phyloP scores from a whole-genome alignment of 164 flowering plant species.

The Magnolia sinica region DNA sequence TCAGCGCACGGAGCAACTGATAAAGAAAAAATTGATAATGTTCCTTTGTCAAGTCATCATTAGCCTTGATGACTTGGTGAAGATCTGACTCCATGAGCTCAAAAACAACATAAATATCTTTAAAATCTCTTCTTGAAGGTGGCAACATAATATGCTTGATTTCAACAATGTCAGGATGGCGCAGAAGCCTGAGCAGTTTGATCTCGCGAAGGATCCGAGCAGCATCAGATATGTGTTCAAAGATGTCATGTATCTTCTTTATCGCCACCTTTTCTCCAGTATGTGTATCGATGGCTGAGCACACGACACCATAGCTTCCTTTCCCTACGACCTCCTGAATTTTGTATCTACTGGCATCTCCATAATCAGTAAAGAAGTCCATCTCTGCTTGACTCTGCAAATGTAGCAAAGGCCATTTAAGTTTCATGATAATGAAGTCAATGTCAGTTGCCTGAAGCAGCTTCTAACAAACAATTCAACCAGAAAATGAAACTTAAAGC shows the following conservation, averaged over 20 bases:
- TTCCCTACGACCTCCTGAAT: constrained; percentile 22
- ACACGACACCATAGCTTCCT: constrained; percentile 24
- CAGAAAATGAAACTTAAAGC: background rate
- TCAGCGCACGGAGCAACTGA: constrained; percentile 82
- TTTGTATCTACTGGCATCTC: constrained; percentile 19
- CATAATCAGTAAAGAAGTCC: constrained; percentile 22
- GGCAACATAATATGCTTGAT: constrained; percentile 91
- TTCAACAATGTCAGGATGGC: constrained; percentile 94
- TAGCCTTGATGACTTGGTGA: constrained; percentile 90
- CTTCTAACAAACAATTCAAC: background rate
- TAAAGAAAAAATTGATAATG: constrained; percentile 93
- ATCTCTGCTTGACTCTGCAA: constrained; percentile 17
- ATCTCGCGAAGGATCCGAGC: constrained; percentile 90
- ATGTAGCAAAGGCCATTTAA: background rate
- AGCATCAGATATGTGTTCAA: constrained; percentile 51
- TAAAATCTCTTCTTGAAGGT: constrained; percentile 79
- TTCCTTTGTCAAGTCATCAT: constrained; percentile 80
- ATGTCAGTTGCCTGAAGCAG: background rate
- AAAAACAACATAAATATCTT: constrained; percentile 89
- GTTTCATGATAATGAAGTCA: background rate
- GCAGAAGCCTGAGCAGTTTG: constrained; percentile 78
- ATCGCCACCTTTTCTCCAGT: constrained; percentile 25
- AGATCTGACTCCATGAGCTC: constrained; percentile 97
- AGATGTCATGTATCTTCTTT: constrained; percentile 23
- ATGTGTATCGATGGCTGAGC: constrained; percentile 23